Base-by-base conservation (phyloP, 805 yeast species). In the Starmera pachycereana region DNA sequence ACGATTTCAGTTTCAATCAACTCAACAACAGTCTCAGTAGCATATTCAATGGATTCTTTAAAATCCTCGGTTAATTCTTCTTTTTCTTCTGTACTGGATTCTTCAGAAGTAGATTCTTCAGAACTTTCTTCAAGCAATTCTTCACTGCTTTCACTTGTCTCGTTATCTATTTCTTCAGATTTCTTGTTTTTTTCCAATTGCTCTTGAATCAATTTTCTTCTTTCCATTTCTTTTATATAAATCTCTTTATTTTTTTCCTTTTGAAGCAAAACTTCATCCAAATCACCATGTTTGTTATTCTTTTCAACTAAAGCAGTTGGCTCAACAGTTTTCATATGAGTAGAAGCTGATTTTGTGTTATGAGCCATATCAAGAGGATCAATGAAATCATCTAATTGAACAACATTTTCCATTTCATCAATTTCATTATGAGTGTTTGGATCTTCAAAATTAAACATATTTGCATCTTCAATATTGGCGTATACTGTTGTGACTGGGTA, bases 41-140 rank as follows among this genome's bases (percentile, higher is more conserved):
- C 14, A 11, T 11, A 11, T 10, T 32, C 33, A 13, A 14, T 32
- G 2, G 33, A 6, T 14, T 10, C 33, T 13, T 32, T 10, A 29
- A 5, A 29, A 29, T 10, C 22, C 9, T 32, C 34, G 10, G 12
- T 10, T 32, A 9, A 32, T 8, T 32, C 34, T 29, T 29, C 30
- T 14, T 32, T 12, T 18, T 29, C 31, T 33, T 29, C 29, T 4
- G 16, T 18, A 18, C 12, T 5, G 33, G 12, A 11, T 4, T n/a
- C 29, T 22, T 25, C 42, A 33, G 33, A 19, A 30, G 36, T 38
- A 32, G 29, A 10, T 4, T 33, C 37, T 22, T 35, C 43, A 32
- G 25, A n/a, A 6, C 22, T 35, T 29, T 11, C 11, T 18, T 33
- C 35, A 18, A 7, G 14, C 1, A 4, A 11, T 18, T 32, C 40